Evolutionary conservation across 2,329 filamentous ascomycete genomes (phyloP).

Genomic region (Bisporella sp.): DNA sequence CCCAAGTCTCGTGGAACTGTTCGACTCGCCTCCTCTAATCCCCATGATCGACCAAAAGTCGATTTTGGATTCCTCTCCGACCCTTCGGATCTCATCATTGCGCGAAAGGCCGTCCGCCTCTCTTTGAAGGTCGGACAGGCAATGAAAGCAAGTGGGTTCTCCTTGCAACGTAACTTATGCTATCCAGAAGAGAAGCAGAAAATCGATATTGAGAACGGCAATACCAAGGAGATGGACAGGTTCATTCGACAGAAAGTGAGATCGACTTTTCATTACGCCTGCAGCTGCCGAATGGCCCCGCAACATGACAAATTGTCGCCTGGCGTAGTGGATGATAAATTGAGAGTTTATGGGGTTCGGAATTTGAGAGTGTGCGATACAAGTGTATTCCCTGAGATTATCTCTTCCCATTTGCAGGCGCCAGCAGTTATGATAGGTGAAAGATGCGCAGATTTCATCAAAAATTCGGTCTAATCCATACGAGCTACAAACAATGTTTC

Average conservation of each 20-base stretch:
- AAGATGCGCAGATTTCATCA: not conserved
- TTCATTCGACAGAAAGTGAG: not conserved
- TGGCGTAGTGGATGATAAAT: conserved; percentile 1
- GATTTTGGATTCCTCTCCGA: conserved; percentile 7
- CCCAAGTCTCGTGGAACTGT: conserved; percentile 6
- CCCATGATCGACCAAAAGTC: conserved; percentile 1
- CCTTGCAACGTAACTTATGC: not conserved
- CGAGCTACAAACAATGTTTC: no score
- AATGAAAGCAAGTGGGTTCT: conserved; percentile 3
- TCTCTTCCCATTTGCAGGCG: not conserved
- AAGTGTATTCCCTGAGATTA: not conserved
- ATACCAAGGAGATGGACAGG: not conserved
- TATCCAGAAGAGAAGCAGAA: not conserved
- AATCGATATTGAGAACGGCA: not conserved
- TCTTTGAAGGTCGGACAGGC: conserved; percentile 1
- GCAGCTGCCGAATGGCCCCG: not conserved
- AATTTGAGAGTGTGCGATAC: conserved; percentile 2
- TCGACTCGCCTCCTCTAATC: conserved; percentile 2
- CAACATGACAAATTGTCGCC: not conserved
- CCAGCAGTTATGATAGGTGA: not conserved
- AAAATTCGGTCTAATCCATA: no score
- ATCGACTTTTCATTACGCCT: not conserved
- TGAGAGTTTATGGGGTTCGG: not conserved
- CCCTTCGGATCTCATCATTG: not conserved
- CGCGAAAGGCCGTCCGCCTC: conserved; percentile 3